Conservation (phyloP, 208 protist species). For the Acanthamoeba sp. region DNA sequence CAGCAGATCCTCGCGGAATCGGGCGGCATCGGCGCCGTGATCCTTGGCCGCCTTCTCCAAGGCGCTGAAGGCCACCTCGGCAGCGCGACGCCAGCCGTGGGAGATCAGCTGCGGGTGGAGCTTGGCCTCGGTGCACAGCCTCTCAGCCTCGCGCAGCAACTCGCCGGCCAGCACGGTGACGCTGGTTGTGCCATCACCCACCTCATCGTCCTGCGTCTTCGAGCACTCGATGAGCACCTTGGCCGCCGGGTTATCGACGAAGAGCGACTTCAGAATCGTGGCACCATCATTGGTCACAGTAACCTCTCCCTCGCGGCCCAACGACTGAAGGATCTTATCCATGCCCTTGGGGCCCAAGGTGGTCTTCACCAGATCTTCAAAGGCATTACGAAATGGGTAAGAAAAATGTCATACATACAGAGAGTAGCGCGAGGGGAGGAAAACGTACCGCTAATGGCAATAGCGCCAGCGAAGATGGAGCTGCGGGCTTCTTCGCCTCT, state of each 20-base stretch:
- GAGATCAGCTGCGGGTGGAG: conserved; percentile 97
- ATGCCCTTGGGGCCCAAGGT: conserved; percentile 99
- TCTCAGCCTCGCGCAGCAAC: conserved; percentile 99
- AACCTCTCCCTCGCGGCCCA: conserved; percentile 87
- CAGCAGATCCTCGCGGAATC: conserved; percentile 97
- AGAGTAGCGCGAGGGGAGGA: neutral
- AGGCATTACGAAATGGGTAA: too few species aligned
- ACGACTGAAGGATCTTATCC: conserved; percentile 96
- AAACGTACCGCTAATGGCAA: conserved; percentile 95
- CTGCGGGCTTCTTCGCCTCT: conserved; percentile 94
- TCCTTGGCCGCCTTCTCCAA: conserved; percentile 90
- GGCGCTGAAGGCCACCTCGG: conserved; percentile 91
- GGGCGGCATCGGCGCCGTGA: conserved; percentile 91
- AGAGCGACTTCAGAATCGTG: conserved; percentile 99
- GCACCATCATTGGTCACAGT: conserved; percentile 99
- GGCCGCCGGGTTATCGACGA: conserved; percentile 99
- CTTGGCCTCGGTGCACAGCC: conserved; percentile 94
- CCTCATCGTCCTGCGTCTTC: conserved; percentile 99
- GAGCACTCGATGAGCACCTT: conserved; percentile 99
- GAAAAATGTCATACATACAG: too few species aligned
- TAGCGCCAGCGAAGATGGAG: conserved; percentile 94
- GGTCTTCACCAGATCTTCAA: conserved; percentile 98
- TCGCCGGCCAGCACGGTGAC: conserved; percentile 99
- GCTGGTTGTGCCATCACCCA: conserved; percentile 99
- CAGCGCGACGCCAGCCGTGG: conserved; percentile 75